phyloP scores from a whole-genome alignment of 331 rosid species.

The Quercus phellos region DNA sequence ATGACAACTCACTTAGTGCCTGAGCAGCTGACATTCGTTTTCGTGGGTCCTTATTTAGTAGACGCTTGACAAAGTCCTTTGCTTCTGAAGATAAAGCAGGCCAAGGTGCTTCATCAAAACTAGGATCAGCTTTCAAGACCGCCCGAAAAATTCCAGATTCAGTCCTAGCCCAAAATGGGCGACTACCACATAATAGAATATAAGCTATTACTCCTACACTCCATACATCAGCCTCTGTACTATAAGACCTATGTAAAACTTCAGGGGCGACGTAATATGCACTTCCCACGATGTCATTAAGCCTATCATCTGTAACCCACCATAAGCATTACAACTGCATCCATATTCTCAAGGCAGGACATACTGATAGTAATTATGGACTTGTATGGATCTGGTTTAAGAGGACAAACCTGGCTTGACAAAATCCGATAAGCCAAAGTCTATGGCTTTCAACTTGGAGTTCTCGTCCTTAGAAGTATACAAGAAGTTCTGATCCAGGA shows the following conservation, averaged over 20 bases:
- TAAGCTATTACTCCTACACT: constrained; percentile 96
- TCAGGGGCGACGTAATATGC: constrained; percentile 99
- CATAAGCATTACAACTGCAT: constrained; percentile 22
- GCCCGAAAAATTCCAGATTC: constrained; percentile 95
- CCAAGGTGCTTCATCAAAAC: constrained; percentile 96
- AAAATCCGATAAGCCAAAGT: constrained; percentile 94
- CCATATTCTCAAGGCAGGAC: constrained; percentile 8
- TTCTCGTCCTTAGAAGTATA: constrained; percentile 78
- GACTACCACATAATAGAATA: constrained; percentile 97
- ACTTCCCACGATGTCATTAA: constrained; percentile 97
- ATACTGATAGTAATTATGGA: constrained; percentile 20
- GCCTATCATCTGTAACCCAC: constrained; percentile 73
- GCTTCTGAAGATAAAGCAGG: constrained; percentile 85
- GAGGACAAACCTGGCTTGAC: constrained; percentile 80
- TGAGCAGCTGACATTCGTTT: constrained; percentile 96
- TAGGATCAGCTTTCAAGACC: constrained; percentile 91
- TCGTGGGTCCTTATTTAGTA: constrained; percentile 88
- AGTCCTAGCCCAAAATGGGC: constrained; percentile 97
- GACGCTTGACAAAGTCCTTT: constrained; percentile 86
- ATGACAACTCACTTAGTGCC: constrained; percentile 67
- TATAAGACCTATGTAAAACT: constrained; percentile 89
- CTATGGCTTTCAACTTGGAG: constrained; percentile 87
- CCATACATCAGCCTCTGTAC: constrained; percentile 97
- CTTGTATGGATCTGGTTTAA: not conserved
- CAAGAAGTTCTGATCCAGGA: constrained; percentile 67